Evolutionary conservation across 1,284 basidiomycete genomes (phyloP).

Genomic region (Filobasidium uniguttulatum): DNA sequence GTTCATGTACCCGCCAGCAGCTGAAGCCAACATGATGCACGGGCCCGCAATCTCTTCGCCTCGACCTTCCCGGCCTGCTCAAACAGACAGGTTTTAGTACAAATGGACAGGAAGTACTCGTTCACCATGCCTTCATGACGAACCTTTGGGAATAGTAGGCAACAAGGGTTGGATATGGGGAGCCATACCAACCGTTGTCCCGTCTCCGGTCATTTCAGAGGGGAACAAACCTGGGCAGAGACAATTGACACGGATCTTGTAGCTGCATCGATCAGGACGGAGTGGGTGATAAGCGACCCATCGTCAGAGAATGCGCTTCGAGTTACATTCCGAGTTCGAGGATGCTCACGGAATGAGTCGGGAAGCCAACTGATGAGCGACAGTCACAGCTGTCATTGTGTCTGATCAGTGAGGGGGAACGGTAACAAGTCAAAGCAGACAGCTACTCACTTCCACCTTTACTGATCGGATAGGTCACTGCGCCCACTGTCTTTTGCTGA

Average conservation of each 20-base stretch:
- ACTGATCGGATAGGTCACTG: slow-evolving; percentile 29
- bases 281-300: too few species aligned
- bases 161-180: slow-evolving; percentile 16
- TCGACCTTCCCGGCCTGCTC: slow-evolving; percentile 26
- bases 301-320: too few species aligned
- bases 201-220: slow-evolving; percentile 27
- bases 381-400: slow-evolving; percentile 26
- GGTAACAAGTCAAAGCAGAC: neutral
- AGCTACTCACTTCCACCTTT: slow-evolving; percentile 25
- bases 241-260: slow-evolving; percentile 31
- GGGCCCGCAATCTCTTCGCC: slow-evolving; percentile 35
- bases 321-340: too few species aligned
- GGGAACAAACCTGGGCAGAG: slow-evolving; percentile 29
- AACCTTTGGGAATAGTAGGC: slow-evolving; percentile 24
- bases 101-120: neutral
- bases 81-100: neutral
- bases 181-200: slow-evolving; percentile 20
- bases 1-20: slow-evolving; percentile 31
- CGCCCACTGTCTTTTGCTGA: slow-evolving; percentile 26
- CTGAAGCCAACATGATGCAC: slow-evolving; percentile 25
- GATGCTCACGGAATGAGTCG: slow-evolving; percentile 26
- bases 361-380: slow-evolving; percentile 22
- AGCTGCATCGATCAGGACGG: too few species aligned
- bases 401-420: too few species aligned
- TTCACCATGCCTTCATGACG: too few species aligned